Base-by-base conservation (phyloP, 495 filamentous ascomycete species). In the Rusavskia elegans region DNA sequence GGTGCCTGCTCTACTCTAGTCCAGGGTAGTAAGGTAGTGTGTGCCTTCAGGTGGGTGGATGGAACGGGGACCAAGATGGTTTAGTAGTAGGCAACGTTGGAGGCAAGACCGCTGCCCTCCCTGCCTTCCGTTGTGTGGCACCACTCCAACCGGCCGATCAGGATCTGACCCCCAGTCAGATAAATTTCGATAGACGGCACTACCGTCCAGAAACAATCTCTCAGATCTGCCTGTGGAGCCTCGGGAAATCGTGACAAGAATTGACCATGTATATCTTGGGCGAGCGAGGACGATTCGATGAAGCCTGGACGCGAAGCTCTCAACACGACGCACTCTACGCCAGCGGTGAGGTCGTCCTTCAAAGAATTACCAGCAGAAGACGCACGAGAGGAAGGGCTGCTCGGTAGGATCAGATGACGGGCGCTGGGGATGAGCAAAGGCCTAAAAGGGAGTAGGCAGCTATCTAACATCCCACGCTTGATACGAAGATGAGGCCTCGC, bases 21-120 rank as follows among this genome's bases (percentile, higher is more conserved):
- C 19, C 27, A n/a, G 48, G 29, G 23, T 35, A 5, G 16, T n/a
- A n/a, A n/a, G n/a, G n/a, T 45, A 11, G 16, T 29, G 44, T 8
- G 3, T 23, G 44, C 20, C 23, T 23, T 29, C 32, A 35, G 13
- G 6, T 35, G 44, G 23, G 23, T 46, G 44, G 44, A 46, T 46
- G 44, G 44, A 29, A 46, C 44, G 44, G 44, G 44, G 44, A 46
- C 44, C 44, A 46, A 46, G 44, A 46, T 23, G 44, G 44, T 46
- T 46, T 46, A 46, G 44, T 46, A 45, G 42, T 30, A 35, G 32
- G 6, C 17, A 5, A 46, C 44, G 44, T 5, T 46, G 21, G 21
- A 46, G 21, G 44, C 21, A 46, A 23, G 44, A 29, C 44, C 21
- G 21, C 20, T 46, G 44, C 17, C 3, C 20, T 45, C 4, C 19